Evolutionary conservation across 192 early-diverging fungal species (phyloP).

Genomic region (Coemansia sp.): DNA sequence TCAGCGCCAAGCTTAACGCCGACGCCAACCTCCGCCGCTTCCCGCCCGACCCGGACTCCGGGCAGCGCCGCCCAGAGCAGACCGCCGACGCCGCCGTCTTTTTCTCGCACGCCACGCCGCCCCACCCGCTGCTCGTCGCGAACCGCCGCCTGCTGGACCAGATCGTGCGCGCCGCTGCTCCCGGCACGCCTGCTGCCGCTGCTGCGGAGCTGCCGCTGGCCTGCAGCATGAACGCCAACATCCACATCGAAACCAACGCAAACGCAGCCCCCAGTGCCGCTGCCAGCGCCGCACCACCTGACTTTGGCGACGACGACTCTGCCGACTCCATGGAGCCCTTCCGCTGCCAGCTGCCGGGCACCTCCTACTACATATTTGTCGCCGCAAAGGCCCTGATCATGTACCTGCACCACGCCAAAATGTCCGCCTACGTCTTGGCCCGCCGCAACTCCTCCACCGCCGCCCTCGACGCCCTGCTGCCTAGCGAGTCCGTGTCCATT

Average conservation of each 20-base stretch:
- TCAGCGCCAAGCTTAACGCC: slow-evolving; percentile 52
- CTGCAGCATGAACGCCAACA: slow-evolving; percentile 55
- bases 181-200: slow-evolving; percentile 18
- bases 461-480: slow-evolving; percentile 25
- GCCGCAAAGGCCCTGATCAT: slow-evolving; percentile 58
- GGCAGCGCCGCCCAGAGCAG: slow-evolving; percentile 16
- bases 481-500: slow-evolving; percentile 34
- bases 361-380: slow-evolving; percentile 52
- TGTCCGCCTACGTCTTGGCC: slow-evolving; percentile 52
- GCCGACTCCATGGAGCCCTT: slow-evolving; percentile 35
- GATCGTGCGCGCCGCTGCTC: slow-evolving; percentile 18
- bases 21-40: slow-evolving; percentile 44
- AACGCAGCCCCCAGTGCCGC: slow-evolving; percentile 26
- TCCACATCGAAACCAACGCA: slow-evolving; percentile 57
- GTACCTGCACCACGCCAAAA: slow-evolving; percentile 56
- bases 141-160: slow-evolving; percentile 44
- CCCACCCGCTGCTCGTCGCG: slow-evolving; percentile 47
- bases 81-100: slow-evolving; percentile 22
- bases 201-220: slow-evolving; percentile 55
- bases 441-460: slow-evolving; percentile 32
- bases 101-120: slow-evolving; percentile 52
- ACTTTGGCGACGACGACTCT: background rate
- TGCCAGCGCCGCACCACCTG: background rate
- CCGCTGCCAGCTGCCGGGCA: slow-evolving; percentile 48
- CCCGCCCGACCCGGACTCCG: slow-evolving; percentile 18